Percentiles rank a stretch among this genome's conserved stretches.
phyloP scores from a whole-genome alignment of 495 filamentous ascomycete genomes.

The Filosporella fistucella region DNA sequence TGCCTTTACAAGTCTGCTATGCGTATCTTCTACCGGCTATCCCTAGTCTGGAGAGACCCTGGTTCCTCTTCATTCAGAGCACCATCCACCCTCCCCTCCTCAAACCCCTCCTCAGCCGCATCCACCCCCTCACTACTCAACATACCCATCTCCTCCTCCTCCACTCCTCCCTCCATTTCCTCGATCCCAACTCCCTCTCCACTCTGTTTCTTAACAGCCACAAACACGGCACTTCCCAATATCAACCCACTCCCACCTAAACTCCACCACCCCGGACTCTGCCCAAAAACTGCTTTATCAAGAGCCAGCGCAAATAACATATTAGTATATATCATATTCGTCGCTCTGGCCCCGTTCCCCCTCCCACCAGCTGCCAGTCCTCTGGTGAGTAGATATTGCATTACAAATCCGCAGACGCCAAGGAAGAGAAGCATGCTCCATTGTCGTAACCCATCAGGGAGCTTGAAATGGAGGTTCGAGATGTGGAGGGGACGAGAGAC shows the following conservation, averaged over 20 bases:
- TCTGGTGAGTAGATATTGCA: slow-evolving; percentile 85
- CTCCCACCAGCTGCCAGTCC: slow-evolving; percentile 59
- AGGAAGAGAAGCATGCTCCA: slow-evolving; percentile 69
- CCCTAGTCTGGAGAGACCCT: too few species aligned
- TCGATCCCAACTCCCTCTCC: slow-evolving; percentile 25
- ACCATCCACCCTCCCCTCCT: neutral
- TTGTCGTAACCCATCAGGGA: slow-evolving; percentile 56
- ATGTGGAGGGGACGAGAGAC: slow-evolving; percentile 38
- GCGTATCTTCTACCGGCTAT: too few species aligned
- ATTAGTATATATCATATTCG: slow-evolving; percentile 86
- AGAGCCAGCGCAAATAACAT: slow-evolving; percentile 88
- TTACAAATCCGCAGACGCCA: slow-evolving; percentile 71
- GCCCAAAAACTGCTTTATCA: slow-evolving; percentile 75
- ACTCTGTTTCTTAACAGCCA: slow-evolving; percentile 52
- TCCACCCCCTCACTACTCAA: neutral
- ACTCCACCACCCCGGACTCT: slow-evolving; percentile 59
- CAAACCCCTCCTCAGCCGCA: neutral
- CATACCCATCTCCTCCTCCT: slow-evolving; percentile 34
- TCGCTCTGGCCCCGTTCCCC: slow-evolving; percentile 65
- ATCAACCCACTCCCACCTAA: slow-evolving; percentile 75
- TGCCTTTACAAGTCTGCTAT: too few species aligned
- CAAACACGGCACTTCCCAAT: slow-evolving; percentile 74
- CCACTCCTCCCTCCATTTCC: slow-evolving; percentile 31
- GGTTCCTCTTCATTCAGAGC: too few species aligned
- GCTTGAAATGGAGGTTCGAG: slow-evolving; percentile 11